Base-by-base conservation (phyloP, 2,329 filamentous ascomycete genomes). In the Cladosporium colombiae region DNA sequence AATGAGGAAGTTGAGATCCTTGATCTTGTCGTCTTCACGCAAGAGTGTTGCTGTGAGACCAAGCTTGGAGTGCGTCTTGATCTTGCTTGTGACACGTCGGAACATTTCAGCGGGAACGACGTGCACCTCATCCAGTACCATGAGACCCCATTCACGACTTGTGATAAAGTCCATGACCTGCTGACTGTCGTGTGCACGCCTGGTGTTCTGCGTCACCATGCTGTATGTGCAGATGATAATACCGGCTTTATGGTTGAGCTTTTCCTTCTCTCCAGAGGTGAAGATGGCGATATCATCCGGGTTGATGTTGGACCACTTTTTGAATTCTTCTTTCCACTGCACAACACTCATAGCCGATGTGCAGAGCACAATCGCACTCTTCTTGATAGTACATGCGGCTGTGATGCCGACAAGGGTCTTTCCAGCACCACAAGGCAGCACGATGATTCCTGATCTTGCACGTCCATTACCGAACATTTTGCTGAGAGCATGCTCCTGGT, bases 401-500 rank as follows among this genome's bases (percentile, higher is more conserved):
- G 95, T 98, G 71, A 99, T 97, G n/a, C 95, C 95, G 18, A 99
- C 95, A 49, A 99, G 81, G 1, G 95, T 99, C 82, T 99, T 99
- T 67, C 95, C 95, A 21, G 95, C 95, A 71, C 95, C 95, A 77
- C 95, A 99, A 21, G 95, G 95, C 72, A 99, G 80, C 65, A 99
- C 95, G 67, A 99, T 99, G 71, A 99, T 96, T 65, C 95, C 95
- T 78, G 93, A 97, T 81, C 97, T 95, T 16, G 95, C 95, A 79
- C 95, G 90, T 59, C 94, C 94, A 75, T 99, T 99, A 75, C 95
- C 94, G 77, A 99, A 99, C 95, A 99, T 99, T 79, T 99, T 99
- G 81, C 92, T 96, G 11, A 99, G 83, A 70, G 93, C 96, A 81
- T 97, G 96, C 78, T 99, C 95, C 77, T 99, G 95, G 73, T 99